Base-by-base conservation (phyloP, 2,329 filamentous ascomycete genomes). In the Botrytis galanthina region DNA sequence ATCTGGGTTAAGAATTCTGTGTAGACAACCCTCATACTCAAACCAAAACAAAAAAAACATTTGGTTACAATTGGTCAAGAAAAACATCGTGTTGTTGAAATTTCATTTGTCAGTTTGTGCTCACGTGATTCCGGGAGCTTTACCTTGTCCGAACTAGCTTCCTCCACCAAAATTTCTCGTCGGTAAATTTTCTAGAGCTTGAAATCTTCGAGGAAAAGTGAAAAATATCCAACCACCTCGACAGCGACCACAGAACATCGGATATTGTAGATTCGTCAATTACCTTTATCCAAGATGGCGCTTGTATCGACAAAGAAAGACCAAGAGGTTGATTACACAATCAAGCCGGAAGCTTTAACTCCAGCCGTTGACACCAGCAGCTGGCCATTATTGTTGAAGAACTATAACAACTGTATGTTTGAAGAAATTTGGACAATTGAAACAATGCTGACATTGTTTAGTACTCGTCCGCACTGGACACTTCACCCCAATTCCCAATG, bases 401-500 rank as follows among this genome's bases (percentile, higher is more conserved):
- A 98, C 86, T 98, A 97, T 86, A 93, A 94, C 84, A 93, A 95
- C 82, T 87, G 94, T 96, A 88, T 82, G 92, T 87, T 79, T 75
- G 75, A 66, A 73, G 57, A 60, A 48, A 67, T 64, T 71, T 69
- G 51, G 16, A 18, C 73, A 72, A 73, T 69, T 73, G 63, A 54
- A 63, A 61, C 32, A 67, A 74, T 75, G 74, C 83, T 77, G 57
- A 61, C 66, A 75, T 75, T 70, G 75, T 78, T 74, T 80, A 95
- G 93, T 98, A 80, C 91, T 96, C 79, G 92, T 98, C 80, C 92
- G 95, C 82, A 98, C 95, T 78, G 94, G 93, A 76, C 95, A 99
- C 85, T 99, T 97, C 85, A 98, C 95, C 48, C 96, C 96, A 73
- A 98, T 98, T 80, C 94, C 95, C 78, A 92, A 93, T 83, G 96